Conservation (phyloP, 2,329 filamentous ascomycete genomes). For the Hypoxylon sp. region DNA sequence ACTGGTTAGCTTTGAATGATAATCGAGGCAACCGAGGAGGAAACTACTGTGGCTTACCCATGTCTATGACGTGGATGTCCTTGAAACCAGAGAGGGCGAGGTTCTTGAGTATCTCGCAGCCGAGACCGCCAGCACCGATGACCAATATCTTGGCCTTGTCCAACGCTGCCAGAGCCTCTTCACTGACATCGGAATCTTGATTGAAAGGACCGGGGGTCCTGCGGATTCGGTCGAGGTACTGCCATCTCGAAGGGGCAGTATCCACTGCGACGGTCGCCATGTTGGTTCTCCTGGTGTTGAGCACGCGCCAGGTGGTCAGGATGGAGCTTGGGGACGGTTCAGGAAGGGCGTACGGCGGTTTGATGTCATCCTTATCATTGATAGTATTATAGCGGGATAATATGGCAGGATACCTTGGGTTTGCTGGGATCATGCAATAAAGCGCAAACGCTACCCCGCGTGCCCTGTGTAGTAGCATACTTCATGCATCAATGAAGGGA, state of each 20-base stretch:
- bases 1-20: not conserved
- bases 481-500: not conserved
- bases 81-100: conserved; percentile 95
- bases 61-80: conserved; percentile 98
- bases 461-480: not conserved
- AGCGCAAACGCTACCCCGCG: not conserved
- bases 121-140: conserved; percentile 92
- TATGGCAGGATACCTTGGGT: conserved; percentile 20
- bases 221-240: conserved; percentile 85
- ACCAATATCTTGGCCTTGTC: conserved; percentile 79
- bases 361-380: conserved; percentile 42
- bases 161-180: conserved; percentile 67
- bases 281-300: conserved; percentile 10
- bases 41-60: conserved; percentile 73
- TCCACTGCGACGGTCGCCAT: conserved; percentile 40
- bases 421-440: not conserved
- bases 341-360: conserved; percentile 7
- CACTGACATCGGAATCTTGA: conserved; percentile 68
- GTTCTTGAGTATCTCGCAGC: conserved; percentile 97
- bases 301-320: not conserved
- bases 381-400: conserved; percentile 30
- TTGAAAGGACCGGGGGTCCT: conserved; percentile 84
- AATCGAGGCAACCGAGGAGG: conserved; percentile 5
- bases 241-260: conserved; percentile 65
- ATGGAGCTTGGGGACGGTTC: conserved; percentile 6